Percentiles rank a stretch among this genome's conserved stretches.
Evolutionary conservation across 306 rosid genomes (phyloP).

Genomic region (Cercis canadensis): DNA sequence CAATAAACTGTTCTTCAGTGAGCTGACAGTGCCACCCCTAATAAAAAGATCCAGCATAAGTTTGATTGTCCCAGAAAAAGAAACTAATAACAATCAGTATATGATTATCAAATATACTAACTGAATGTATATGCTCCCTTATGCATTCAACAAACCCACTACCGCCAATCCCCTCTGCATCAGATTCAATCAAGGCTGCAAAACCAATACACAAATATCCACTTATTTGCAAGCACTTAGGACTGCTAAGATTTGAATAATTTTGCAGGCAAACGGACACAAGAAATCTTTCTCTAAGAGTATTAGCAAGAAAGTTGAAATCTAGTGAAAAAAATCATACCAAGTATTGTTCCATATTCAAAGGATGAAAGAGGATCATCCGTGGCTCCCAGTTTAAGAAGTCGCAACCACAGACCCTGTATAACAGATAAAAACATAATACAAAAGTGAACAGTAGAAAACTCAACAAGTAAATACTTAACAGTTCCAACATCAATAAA

Average conservation of each 20-base stretch:
- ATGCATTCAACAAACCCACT: slow-evolving; percentile 98
- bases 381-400: slow-evolving; percentile 89
- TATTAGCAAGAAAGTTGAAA: slow-evolving; percentile 35
- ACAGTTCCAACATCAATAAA: slow-evolving; percentile 7
- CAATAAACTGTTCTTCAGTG: slow-evolving; percentile 97
- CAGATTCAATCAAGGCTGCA: slow-evolving; percentile 99
- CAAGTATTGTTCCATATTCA: slow-evolving; percentile 99
- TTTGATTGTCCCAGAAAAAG: slow-evolving; percentile 26
- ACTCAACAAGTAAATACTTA: slow-evolving; percentile 16
- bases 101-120: slow-evolving; percentile 53
- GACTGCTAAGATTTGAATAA: slow-evolving; percentile 33
- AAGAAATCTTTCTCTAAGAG: slow-evolving; percentile 16
- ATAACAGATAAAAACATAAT: slow-evolving; percentile 36
- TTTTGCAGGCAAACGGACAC: slow-evolving; percentile 30
- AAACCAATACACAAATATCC: slow-evolving; percentile 39
- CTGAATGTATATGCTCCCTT: slow-evolving; percentile 95
- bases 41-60: slow-evolving; percentile 42
- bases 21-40: slow-evolving; percentile 97
- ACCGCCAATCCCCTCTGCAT: slow-evolving; percentile 99
- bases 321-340: slow-evolving; percentile 50
- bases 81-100: slow-evolving; percentile 12
- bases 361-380: slow-evolving; percentile 99
- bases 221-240: slow-evolving; percentile 31
- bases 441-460: neutral
- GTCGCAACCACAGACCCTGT: slow-evolving; percentile 98